These are phyloP conservation scores for Uromyces viciae-fabae DNA, from an alignment of 1,284 basidiomycete species.

Conservation along the genomic window DNA sequence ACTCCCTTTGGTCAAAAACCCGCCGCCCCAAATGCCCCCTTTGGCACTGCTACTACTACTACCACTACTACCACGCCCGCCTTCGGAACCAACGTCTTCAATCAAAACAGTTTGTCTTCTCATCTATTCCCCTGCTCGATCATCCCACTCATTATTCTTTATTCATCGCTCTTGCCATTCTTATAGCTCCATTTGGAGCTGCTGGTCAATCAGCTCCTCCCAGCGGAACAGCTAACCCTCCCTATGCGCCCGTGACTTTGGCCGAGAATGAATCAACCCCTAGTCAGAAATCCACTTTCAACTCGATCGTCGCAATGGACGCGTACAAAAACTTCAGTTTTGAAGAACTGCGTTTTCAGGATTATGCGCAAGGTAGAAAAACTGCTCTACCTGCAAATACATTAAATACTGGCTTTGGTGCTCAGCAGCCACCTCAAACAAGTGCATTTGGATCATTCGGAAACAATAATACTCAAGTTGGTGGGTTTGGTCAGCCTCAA, in stretches of 20 bases:
- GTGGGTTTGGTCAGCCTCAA: conserved; percentile 41
- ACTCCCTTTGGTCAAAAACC: conserved; percentile 39
- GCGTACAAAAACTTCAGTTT: conserved; percentile 44
- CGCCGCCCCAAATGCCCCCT: conserved; percentile 10
- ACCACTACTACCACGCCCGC: conserved; percentile 8
- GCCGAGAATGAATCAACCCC: conserved; percentile 43
- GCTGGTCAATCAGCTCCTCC: neutral
- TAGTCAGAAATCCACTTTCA: conserved; percentile 39
- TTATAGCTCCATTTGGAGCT: conserved; percentile 34
- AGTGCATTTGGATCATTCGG: conserved; percentile 33
- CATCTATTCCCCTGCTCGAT: neutral
- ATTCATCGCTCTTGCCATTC: too few species aligned
- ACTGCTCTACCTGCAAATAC: conserved; percentile 31
- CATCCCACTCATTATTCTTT: neutral
- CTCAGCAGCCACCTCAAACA: conserved; percentile 38
- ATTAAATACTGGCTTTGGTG: conserved; percentile 5
- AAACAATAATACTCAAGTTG: conserved; percentile 24
- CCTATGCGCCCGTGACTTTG: conserved; percentile 35
- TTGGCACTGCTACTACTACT: conserved; percentile 21
- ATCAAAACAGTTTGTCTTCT: conserved; percentile 22
- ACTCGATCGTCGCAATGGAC: conserved; percentile 42
- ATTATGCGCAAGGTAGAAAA: conserved; percentile 42
- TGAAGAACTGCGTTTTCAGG: conserved; percentile 43
- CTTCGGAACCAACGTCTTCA: conserved; percentile 35
- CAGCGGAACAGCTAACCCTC: conserved; percentile 37